phyloP scores from a whole-genome alignment of 2,329 filamentous ascomycete genomes.

The Clarireedia monteithiana region DNA sequence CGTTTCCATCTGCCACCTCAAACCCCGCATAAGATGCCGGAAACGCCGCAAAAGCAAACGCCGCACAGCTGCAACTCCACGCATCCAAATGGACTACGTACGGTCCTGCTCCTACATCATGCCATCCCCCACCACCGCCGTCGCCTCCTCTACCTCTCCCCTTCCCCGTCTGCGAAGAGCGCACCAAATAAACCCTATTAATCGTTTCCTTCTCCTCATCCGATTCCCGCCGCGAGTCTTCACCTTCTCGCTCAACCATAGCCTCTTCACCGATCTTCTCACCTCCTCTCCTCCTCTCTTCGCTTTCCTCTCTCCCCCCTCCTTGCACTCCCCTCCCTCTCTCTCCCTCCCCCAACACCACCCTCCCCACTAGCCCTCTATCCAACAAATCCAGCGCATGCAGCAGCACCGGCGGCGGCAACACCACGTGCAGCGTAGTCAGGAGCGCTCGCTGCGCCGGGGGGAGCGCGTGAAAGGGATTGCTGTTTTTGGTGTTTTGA shows the following conservation, averaged over 20 bases:
- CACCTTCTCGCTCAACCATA: not conserved
- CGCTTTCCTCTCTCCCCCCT: not conserved
- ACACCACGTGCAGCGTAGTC: slow-evolving; percentile 64
- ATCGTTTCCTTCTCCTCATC: too few relatives aligned
- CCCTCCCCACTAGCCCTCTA: slow-evolving; percentile 58
- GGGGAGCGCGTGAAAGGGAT: slow-evolving; percentile 18
- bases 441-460: slow-evolving; percentile 36
- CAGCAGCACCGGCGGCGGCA: slow-evolving; percentile 65
- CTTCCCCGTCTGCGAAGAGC: slow-evolving; percentile 27
- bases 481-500: slow-evolving; percentile 4
- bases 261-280: too few relatives aligned
- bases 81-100: slow-evolving; percentile 68
- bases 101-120: slow-evolving; percentile 17
- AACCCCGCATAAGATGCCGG: slow-evolving; percentile 25
- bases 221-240: too few relatives aligned
- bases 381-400: slow-evolving; percentile 86
- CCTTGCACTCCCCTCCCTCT: slow-evolving; percentile 1
- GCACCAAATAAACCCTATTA: slow-evolving; percentile 18
- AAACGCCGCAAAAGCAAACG: slow-evolving; percentile 70
- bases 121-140: slow-evolving; percentile 11
- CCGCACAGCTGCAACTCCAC: slow-evolving; percentile 89
- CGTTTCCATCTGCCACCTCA: slow-evolving; percentile 11
- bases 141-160: not conserved
- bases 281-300: slow-evolving; percentile 1
- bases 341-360: slow-evolving; percentile 27